Conservation (phyloP, 225 moss, liverwort and hornwort species). For the Straminergon stramineum region DNA sequence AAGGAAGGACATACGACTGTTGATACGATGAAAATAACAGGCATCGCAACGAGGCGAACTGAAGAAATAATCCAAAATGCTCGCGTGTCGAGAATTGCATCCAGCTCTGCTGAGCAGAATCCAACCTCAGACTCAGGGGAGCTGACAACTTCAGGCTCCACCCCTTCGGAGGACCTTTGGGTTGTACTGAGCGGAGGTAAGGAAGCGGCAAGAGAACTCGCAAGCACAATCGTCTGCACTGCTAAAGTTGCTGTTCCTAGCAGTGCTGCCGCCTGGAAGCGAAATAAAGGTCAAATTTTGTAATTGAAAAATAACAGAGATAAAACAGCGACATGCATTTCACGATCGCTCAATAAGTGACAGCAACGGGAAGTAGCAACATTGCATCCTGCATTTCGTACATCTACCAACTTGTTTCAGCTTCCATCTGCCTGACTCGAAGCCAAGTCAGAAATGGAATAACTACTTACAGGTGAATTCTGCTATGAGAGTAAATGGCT, state of each 20-base stretch:
- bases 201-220: constrained; percentile 72
- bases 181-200: constrained; percentile 13
- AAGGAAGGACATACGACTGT: constrained; percentile 39
- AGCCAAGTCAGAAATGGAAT: background rate
- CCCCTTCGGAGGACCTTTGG: background rate
- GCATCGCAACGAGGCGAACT: constrained; percentile 66
- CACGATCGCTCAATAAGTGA: background rate
- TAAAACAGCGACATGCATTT: background rate
- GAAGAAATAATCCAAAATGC: constrained; percentile 83
- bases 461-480: background rate
- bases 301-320: background rate
- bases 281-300: background rate
- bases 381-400: background rate
- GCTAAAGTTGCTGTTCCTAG: constrained; percentile 83
- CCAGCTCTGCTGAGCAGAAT: constrained; percentile 1
- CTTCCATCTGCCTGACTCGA: background rate
- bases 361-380: background rate
- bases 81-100: constrained; percentile 53
- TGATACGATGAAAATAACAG: constrained; percentile 38
- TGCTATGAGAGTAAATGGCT: background rate
- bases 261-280: constrained; percentile 62
- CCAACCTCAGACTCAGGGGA: constrained; percentile 12
- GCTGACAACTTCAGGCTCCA: constrained; percentile 1
- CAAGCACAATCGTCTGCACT: constrained; percentile 85
- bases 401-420: background rate